These are phyloP conservation scores for Climacium dendroides DNA, from an alignment of 225 moss, liverwort and hornwort genomes.

Conservation along the genomic window DNA sequence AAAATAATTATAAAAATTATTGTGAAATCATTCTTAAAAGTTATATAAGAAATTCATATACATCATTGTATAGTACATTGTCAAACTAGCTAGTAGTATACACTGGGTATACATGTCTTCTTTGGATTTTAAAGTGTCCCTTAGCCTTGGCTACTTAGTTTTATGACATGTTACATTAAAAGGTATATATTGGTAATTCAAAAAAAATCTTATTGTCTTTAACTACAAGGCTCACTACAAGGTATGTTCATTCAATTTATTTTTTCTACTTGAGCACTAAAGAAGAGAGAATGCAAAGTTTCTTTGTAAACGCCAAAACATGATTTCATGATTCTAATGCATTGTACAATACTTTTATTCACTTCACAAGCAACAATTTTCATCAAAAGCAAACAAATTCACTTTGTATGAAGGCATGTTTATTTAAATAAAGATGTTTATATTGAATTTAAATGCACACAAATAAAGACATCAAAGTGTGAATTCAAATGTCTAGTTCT, in stretches of 20 bases:
- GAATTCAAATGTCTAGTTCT: rapidly evolving
- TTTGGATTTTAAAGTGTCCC: neutral
- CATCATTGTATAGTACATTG: neutral
- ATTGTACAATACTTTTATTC: neutral
- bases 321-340: neutral
- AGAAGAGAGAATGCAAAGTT: neutral
- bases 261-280: neutral
- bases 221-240: too few species aligned
- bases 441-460: rapidly evolving
- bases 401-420: neutral
- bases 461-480: neutral
- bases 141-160: neutral
- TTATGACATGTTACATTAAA: neutral
- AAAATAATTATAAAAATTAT: neutral
- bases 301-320: neutral
- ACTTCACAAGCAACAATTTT: neutral
- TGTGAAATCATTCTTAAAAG: rapidly evolving
- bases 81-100: neutral
- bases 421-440: rapidly evolving
- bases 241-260: neutral
- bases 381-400: neutral
- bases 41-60: too few species aligned
- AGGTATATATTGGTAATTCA: neutral
- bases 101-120: rapidly evolving
- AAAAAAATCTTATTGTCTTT: neutral